Evolutionary conservation across 2,329 filamentous ascomycete species (phyloP).

Genomic region (Chaetoscypha palmicola): DNA sequence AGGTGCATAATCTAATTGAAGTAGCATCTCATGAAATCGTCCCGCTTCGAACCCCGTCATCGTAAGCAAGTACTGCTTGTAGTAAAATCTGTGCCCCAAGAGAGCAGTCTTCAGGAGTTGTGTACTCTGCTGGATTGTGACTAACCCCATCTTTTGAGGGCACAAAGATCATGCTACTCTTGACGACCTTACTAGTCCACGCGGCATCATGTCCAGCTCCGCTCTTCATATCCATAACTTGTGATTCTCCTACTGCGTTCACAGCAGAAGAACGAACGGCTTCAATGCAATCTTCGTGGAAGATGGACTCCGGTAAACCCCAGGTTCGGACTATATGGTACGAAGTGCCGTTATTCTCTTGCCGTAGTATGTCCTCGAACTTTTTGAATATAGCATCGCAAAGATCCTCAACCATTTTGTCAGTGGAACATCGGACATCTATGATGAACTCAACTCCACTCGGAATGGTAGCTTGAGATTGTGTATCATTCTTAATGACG

Average conservation of each 20-base stretch:
- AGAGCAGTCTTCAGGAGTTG: slow-evolving; percentile 50
- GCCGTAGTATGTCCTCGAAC: slow-evolving; percentile 17
- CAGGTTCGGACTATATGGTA: slow-evolving; percentile 20
- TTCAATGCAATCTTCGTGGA: slow-evolving; percentile 20
- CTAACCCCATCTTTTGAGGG: slow-evolving; percentile 55
- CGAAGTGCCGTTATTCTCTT: slow-evolving; percentile 16
- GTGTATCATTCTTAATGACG: slow-evolving; percentile 20
- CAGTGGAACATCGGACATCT: slow-evolving; percentile 21
- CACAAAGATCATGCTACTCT: slow-evolving; percentile 58
- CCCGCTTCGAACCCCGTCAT: too few relatives aligned
- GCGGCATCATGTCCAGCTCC: slow-evolving; percentile 24
- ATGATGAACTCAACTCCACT: slow-evolving; percentile 24
- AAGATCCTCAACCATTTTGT: slow-evolving; percentile 19
- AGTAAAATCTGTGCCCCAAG: slow-evolving; percentile 44
- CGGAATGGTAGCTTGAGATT: slow-evolving; percentile 21
- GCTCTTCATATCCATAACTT: slow-evolving; percentile 25
- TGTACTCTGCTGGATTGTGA: slow-evolving; percentile 57
- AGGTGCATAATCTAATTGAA: slow-evolving; percentile 33
- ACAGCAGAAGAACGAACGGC: slow-evolving; percentile 20
- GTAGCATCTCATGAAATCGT: slow-evolving; percentile 34
- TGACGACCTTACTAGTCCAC: slow-evolving; percentile 19
- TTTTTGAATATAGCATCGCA: slow-evolving; percentile 20
- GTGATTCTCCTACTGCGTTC: slow-evolving; percentile 13
- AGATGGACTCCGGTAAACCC: slow-evolving; percentile 21
- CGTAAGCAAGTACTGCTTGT: slow-evolving; percentile 35